Evolutionary conservation across 768 basidiomycete genomes (phyloP), one percentile per base, ranked within the genome.

Genomic region (Cyclocybe aegerita): DNA sequence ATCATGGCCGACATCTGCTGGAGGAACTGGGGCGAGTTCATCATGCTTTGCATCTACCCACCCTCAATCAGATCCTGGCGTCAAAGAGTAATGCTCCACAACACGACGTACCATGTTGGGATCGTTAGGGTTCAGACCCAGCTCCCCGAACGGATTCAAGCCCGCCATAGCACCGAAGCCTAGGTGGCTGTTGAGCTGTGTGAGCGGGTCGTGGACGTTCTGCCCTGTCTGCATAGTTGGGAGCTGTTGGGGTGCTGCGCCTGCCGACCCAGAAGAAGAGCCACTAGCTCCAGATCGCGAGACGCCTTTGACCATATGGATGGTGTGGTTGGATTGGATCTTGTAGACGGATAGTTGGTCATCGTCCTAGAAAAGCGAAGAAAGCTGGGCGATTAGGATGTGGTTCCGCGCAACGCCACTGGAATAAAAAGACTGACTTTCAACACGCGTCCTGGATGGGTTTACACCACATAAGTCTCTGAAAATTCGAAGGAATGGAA

Each of bases 171-270:
- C 74, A 1, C 91, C 92, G 57, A 85, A 90, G 0, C 86, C 90
- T 67, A 82, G 70, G 60, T 86, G 83, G 11, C 85, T 76, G 64
- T 94, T 95, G 44, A 93, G 77, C 49, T 82, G 86, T 0, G 90
- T 93, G 50, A 93, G 82, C 0, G 91, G 93, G 67, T 94, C 91
- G 54, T 85, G 81, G 1, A 84, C 85, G 63, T 92, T 92, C 75
- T 96, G 91, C 2, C 94, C 96, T 0, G 94, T 79, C 59, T 92
- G 91, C 91, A 97, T 93, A 8, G 80, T 78, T 11, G 94, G 93
- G 14, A 93, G 72, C 32, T 73, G 76, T 63, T 81, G 86, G n/a
- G 79, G 70, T 0, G 80, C 62, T 4, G 78, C 59, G n/a, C 74
- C 56, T 15, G 76, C 52, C 36, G 64, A 64, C 14, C 69, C 62